A percentile compares a stretch with the other conserved stretches of the same genome.
phyloP scores from a whole-genome alignment of 352 stramenopile species.

The Plasmopara halstedii region DNA sequence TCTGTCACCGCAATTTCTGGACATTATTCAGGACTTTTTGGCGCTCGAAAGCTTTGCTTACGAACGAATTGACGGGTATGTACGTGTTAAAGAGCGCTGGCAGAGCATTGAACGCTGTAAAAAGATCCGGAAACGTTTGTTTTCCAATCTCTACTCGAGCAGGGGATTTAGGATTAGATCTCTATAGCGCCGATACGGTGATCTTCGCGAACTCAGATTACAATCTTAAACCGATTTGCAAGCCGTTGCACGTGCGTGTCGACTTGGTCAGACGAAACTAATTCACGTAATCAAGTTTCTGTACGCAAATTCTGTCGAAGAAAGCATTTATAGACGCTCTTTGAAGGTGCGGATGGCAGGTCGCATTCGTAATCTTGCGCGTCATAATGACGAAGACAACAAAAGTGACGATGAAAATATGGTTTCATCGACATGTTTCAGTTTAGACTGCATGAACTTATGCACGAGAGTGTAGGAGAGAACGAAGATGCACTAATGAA shows the following conservation, averaged over 20 bases:
- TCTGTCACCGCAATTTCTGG: constrained; percentile 62
- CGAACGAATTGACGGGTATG: constrained; percentile 68
- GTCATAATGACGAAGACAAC: constrained; percentile 17
- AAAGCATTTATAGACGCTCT: constrained; percentile 68
- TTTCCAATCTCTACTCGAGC: constrained; percentile 75
- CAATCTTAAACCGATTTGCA: constrained; percentile 69
- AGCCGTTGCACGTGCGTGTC: constrained; percentile 59
- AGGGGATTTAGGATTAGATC: constrained; percentile 60
- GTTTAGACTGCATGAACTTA: constrained; percentile 64
- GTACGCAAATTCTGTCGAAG: constrained; percentile 66
- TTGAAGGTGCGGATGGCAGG: constrained; percentile 71
- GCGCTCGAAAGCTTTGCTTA: constrained; percentile 70
- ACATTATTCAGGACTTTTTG: constrained; percentile 78
- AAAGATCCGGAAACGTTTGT: constrained; percentile 86
- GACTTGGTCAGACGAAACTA: constrained; percentile 62
- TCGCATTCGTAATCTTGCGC: constrained; percentile 61
- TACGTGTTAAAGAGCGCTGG: constrained; percentile 71
- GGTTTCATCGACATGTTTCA: constrained; percentile 63
- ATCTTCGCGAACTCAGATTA: constrained; percentile 79
- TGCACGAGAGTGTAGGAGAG: constrained; percentile 30
- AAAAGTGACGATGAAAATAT: constrained; percentile 30
- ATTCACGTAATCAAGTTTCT: constrained; percentile 79
- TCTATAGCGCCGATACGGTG: constrained; percentile 76
- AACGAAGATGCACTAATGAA: constrained; percentile 29
- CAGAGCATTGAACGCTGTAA: constrained; percentile 66